A percentile compares a stretch with the other conserved stretches of the same genome.
These are phyloP conservation scores for Poteriospumella lacustris DNA, from an alignment of 108 stramenopile genomes.

Conservation along the genomic window DNA sequence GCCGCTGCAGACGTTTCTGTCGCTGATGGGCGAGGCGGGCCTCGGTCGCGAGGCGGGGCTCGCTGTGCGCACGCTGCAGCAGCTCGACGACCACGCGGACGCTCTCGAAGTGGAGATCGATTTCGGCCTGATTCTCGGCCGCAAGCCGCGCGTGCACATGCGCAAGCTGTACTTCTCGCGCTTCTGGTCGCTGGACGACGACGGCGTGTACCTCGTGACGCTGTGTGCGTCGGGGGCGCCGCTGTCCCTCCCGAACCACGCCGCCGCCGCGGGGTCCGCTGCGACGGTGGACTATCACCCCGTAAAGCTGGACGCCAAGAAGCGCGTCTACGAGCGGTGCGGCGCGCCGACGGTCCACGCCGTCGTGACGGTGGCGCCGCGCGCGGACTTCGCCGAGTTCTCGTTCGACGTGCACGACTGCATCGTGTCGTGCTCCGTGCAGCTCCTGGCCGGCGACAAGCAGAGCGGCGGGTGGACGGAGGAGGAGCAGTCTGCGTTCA, in stretches of 20 bases:
- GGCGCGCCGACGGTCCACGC: neutral
- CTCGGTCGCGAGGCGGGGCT: neutral
- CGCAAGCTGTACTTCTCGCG: neutral
- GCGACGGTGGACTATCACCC: neutral
- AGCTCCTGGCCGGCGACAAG: neutral
- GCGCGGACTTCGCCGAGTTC: neutral
- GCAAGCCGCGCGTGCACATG: neutral
- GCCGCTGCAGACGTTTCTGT: neutral
- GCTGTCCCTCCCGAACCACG: neutral
- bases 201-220: slow-evolving; percentile 19
- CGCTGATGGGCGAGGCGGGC: neutral
- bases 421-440: slow-evolving; percentile 2
- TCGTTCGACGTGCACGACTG: neutral
- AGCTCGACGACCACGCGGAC: slow-evolving; percentile 24
- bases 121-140: neutral
- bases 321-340: neutral
- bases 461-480: neutral
- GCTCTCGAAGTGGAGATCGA: slow-evolving; percentile 3
- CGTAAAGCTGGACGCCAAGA: neutral
- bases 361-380: slow-evolving; percentile 8
- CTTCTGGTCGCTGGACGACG: slow-evolving; percentile 24
- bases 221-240: neutral
- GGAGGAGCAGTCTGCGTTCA: neutral
- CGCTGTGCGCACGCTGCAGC: neutral
- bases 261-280: neutral